Base-by-base conservation (phyloP, 192 early-diverging fungal species). In the Coemansia sp. region DNA sequence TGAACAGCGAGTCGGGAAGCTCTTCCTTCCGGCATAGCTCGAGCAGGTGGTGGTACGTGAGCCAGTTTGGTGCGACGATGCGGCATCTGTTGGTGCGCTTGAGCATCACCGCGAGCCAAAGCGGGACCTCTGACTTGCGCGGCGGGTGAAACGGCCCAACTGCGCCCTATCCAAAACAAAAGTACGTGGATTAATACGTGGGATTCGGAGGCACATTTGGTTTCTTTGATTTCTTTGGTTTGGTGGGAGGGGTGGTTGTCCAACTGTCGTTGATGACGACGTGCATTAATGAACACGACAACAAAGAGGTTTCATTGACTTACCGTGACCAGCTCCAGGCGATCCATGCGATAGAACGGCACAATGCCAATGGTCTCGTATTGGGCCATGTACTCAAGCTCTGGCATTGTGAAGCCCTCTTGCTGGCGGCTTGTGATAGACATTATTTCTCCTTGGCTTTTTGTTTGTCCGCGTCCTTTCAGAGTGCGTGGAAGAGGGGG, bases 361-460 rank as follows among this genome's bases (percentile, higher is more conserved):
- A 93, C 75, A 61, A 97, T 91, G 7, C 81, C 84, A 9, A 97
- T 85, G 42, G 62, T 56, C 59, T 93, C 90, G 79, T 87, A 87
- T 63, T 92, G 91, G 9, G 92, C 92, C 35, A 95, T 58, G 74
- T 95, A 95, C 63, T 95, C 92, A 50, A 95, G 84, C 74, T 95
- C 92, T 23, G 85, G 85, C 45, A 92, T 92, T 0, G 91, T 88
- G 50, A 96, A 82, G 50, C 74, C 79, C 60, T 70, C 71, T 11
- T 52, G 61, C 67, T 82, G 79, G 17, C 68, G 74, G 34, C 40
- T 62, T 13, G 62, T 76, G 53, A 67, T 69, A 34, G 79, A 67
- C 79, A 82, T 82, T 34, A 22, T 25, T 20, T 25, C 3, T 25
- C 11, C n/a, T 14, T 25, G 19, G 19, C 9, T 25, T n/a, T n/a